Evolutionary conservation across 768 basidiomycete species (phyloP).

Genomic region (Rhodotorula graminis): DNA sequence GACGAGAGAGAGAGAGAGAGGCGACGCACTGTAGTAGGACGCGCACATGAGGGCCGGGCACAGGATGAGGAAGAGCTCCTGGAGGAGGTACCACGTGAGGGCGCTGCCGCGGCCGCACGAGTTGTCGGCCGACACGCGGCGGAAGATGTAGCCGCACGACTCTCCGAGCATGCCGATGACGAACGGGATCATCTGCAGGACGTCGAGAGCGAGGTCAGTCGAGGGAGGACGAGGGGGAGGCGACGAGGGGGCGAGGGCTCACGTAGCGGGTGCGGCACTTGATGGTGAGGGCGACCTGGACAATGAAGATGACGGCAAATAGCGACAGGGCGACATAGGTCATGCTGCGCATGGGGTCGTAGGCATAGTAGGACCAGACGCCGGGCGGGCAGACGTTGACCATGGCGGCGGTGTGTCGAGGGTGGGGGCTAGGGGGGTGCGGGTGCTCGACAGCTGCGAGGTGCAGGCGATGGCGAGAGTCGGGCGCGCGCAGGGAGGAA

Average conservation of each 20-base stretch:
- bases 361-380: slow-evolving; percentile 12
- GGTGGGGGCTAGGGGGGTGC: neutral
- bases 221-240: neutral
- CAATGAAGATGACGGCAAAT: slow-evolving; percentile 14
- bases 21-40: slow-evolving; percentile 5
- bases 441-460: too few relatives aligned
- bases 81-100: slow-evolving; percentile 17
- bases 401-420: neutral
- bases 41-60: slow-evolving; percentile 30
- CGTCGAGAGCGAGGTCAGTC: neutral
- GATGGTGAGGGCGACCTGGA: neutral
- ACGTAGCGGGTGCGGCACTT: slow-evolving; percentile 16
- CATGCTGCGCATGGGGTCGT: slow-evolving; percentile 8
- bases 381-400: too few relatives aligned
- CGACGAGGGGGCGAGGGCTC: neutral
- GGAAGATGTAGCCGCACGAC: slow-evolving; percentile 21
- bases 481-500: too few relatives aligned
- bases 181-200: slow-evolving; percentile 31
- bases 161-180: slow-evolving; percentile 26
- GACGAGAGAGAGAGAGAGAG: too few relatives aligned
- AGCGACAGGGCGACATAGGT: slow-evolving; percentile 17
- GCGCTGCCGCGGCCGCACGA: slow-evolving; percentile 12
- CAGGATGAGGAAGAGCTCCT: slow-evolving; percentile 31
- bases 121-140: slow-evolving; percentile 25
- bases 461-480: too few relatives aligned